Conservation (phyloP, 2,329 filamentous ascomycete species). For the Apiospora aurea region DNA sequence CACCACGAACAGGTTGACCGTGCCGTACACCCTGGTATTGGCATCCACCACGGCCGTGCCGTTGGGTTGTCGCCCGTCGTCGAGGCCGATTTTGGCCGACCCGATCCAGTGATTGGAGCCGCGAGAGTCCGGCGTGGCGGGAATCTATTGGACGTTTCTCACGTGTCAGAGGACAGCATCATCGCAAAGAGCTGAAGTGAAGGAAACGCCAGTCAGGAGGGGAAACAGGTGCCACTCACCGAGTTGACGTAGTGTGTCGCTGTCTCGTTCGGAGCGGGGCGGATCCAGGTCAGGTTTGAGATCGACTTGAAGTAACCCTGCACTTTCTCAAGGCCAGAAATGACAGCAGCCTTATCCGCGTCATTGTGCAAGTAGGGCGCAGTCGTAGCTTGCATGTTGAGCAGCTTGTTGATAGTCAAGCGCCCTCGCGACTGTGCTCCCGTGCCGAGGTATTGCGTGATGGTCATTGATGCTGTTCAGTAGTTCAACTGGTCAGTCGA, state of each 20-base stretch:
- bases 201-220: not conserved
- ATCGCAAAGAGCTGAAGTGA: not conserved
- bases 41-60: constrained; percentile 68
- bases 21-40: constrained; percentile 70
- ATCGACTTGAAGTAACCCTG: constrained; percentile 59
- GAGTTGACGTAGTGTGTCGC: constrained; percentile 61
- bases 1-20: constrained; percentile 72
- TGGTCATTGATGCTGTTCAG: constrained; percentile 51
- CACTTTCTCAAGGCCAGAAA: constrained; percentile 65
- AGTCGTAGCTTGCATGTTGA: constrained; percentile 63
- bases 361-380: constrained; percentile 64
- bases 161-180: constrained; percentile 22
- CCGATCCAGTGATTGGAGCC: constrained; percentile 58
- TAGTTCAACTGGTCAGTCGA: no score
- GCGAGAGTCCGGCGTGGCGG: constrained; percentile 45
- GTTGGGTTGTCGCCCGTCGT: constrained; percentile 55
- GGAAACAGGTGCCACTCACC: constrained; percentile 33
- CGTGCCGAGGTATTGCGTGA: constrained; percentile 67
- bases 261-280: constrained; percentile 57
- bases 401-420: constrained; percentile 62
- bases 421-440: constrained; percentile 65
- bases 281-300: constrained; percentile 60
- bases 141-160: constrained; percentile 33
- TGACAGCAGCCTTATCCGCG: constrained; percentile 65
- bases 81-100: constrained; percentile 53